phyloP scores from a whole-genome alignment of 1,284 basidiomycete genomes.

The Apiotrichum domesticum region DNA sequence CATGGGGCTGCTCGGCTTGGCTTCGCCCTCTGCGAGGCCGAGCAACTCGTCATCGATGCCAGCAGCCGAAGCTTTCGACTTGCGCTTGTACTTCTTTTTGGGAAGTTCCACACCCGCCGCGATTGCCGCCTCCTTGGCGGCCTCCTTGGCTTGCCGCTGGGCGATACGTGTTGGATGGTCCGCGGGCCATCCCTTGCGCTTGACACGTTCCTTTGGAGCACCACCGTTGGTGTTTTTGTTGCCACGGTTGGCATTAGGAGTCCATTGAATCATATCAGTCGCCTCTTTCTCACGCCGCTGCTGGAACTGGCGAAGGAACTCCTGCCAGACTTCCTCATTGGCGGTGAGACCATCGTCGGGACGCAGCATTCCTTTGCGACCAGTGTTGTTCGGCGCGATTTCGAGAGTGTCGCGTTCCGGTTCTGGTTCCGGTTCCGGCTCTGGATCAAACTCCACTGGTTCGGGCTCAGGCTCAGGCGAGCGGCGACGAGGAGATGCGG shows the following conservation, averaged over 20 bases:
- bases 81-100: constrained; percentile 26
- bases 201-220: constrained; percentile 10
- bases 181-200: constrained; percentile 29
- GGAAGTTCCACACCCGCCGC: constrained; percentile 19
- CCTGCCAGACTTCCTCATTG: constrained; percentile 40
- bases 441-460: background rate
- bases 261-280: constrained; percentile 19
- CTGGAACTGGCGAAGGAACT: constrained; percentile 34
- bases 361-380: constrained; percentile 14
- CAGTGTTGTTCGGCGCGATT: background rate
- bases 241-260: constrained; percentile 5
- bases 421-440: background rate
- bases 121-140: constrained; percentile 25
- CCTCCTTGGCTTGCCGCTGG: constrained; percentile 28
- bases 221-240: constrained; percentile 6
- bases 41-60: constrained; percentile 39
- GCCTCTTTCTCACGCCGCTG: constrained; percentile 34
- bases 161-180: constrained; percentile 29
- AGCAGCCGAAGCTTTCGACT: constrained; percentile 20
- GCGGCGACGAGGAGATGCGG: background rate
- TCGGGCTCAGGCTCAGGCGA: constrained; percentile 5
- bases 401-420: background rate
- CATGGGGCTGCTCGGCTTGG: constrained; percentile 9
- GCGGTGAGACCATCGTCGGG: constrained; percentile 26
- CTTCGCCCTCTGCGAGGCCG: constrained; percentile 33